These are phyloP conservation scores for Apiotrichum domesticum DNA, from an alignment of 1,284 basidiomycete species.

Conservation along the genomic window DNA sequence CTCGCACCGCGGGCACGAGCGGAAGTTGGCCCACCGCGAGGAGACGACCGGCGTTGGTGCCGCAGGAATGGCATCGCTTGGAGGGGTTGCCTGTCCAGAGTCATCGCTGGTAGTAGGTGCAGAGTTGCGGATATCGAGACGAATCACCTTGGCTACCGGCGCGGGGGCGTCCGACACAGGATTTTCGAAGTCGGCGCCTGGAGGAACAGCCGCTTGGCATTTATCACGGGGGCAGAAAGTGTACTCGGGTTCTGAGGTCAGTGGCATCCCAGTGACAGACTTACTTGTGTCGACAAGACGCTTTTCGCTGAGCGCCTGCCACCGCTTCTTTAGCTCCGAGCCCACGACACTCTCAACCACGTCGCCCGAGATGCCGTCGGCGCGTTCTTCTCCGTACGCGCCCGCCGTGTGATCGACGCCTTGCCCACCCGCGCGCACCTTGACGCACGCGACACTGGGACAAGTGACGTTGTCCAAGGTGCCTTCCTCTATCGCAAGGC, in stretches of 20 bases:
- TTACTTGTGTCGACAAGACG: constrained; percentile 38
- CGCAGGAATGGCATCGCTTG: not conserved
- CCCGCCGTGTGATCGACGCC: too few relatives aligned
- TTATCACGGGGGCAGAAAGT: constrained; percentile 39
- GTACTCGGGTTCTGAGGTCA: constrained; percentile 33
- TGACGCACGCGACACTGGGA: constrained; percentile 39
- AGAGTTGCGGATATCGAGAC: not conserved
- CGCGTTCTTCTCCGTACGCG: not conserved
- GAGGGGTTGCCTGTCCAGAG: not conserved
- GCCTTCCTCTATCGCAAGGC: constrained; percentile 43
- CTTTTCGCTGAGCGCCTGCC: constrained; percentile 33
- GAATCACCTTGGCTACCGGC: not conserved
- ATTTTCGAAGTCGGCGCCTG: constrained; percentile 17
- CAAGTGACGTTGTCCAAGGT: constrained; percentile 41
- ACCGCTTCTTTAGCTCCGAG: constrained; percentile 27
- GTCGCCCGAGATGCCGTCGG: constrained; percentile 53
- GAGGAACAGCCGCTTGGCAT: constrained; percentile 44
- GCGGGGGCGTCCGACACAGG: not conserved
- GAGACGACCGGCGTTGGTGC: not conserved
- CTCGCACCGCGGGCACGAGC: constrained; percentile 30
- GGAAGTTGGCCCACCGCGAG: constrained; percentile 30
- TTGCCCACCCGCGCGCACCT: constrained; percentile 19
- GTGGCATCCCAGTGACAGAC: constrained; percentile 6
- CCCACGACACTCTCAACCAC: constrained; percentile 56
- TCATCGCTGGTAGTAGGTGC: too few relatives aligned